Evolutionary conservation across 805 yeast genomes (phyloP).

Genomic region (Saccharomyces paradoxus): DNA sequence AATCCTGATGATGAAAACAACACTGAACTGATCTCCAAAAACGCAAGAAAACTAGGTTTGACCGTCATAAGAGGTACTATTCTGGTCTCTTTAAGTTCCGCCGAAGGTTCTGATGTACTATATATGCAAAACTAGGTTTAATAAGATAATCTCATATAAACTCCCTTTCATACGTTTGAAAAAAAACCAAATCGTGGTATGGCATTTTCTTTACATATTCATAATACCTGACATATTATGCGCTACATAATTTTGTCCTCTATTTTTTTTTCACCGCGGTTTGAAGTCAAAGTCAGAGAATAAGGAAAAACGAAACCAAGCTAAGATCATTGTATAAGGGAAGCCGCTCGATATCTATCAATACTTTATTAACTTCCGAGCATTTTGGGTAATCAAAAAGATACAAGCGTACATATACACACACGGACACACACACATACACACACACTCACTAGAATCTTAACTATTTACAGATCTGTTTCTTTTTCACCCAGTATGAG

Average conservation of each 20-base stretch:
- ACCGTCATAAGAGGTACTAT: conserved; percentile 85
- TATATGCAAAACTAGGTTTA: conserved; percentile 15
- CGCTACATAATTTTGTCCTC: not conserved
- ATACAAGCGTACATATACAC: not conserved
- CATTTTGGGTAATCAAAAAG: not conserved
- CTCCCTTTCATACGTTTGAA: not conserved
- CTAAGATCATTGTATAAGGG: not conserved
- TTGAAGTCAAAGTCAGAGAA: not conserved
- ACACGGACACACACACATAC: no score
- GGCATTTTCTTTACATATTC: no score
- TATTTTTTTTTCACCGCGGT: not conserved
- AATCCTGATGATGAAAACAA: conserved; percentile 67
- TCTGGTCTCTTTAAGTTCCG: conserved; percentile 38
- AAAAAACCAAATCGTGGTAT: not conserved
- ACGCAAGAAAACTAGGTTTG: conserved; percentile 62
- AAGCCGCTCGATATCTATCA: not conserved
- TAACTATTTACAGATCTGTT: not conserved
- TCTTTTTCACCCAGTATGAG: not conserved
- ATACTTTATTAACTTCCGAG: not conserved
- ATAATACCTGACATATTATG: not conserved
- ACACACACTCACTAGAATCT: not conserved
- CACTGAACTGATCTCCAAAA: conserved; percentile 37
- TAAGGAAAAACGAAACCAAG: not conserved
- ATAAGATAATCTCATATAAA: not conserved
- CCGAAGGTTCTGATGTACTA: conserved; percentile 29